Evolutionary conservation across 371 early-diverging fungal genomes (phyloP).

Genomic region (Rhizopus sp.): DNA sequence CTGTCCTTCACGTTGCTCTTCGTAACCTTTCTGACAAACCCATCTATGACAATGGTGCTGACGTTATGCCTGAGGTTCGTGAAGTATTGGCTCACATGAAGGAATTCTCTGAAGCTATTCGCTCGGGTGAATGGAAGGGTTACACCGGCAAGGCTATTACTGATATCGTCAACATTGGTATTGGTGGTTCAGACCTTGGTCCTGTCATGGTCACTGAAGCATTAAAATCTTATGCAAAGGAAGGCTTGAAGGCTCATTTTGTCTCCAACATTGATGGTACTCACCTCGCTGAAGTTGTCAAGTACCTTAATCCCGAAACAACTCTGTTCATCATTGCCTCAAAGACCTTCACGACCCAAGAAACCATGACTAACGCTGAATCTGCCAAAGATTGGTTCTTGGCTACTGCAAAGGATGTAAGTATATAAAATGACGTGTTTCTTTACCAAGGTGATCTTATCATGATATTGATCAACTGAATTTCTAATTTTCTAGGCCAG

Average conservation of each 20-base stretch:
- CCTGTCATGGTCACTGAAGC: constrained; percentile 99
- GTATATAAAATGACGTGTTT: constrained; percentile 22
- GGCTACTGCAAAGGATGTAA: constrained; percentile 77
- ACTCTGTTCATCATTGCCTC: constrained; percentile 97
- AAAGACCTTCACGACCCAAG: constrained; percentile 99
- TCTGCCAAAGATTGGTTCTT: constrained; percentile 96
- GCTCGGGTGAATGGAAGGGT: constrained; percentile 91
- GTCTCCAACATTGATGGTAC: constrained; percentile 99
- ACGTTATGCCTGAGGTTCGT: constrained; percentile 94
- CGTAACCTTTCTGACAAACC: constrained; percentile 85
- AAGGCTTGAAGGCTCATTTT: constrained; percentile 86
- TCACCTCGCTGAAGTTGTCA: constrained; percentile 91
- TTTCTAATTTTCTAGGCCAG: constrained; percentile 43
- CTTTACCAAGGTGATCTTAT: constrained; percentile 16
- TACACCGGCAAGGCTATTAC: constrained; percentile 94
- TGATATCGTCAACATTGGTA: constrained; percentile 98
- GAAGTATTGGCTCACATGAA: constrained; percentile 94
- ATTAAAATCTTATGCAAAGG: constrained; percentile 85
- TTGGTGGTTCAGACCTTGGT: constrained; percentile 99
- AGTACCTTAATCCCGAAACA: constrained; percentile 86
- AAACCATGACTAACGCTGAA: constrained; percentile 97
- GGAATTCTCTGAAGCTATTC: constrained; percentile 79
- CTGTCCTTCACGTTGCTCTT: constrained; percentile 96
- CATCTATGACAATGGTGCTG: constrained; percentile 80
- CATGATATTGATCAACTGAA: constrained; percentile 18